phyloP scores from a whole-genome alignment of 768 basidiomycete genomes.

The Kwoniella dejecticola region DNA sequence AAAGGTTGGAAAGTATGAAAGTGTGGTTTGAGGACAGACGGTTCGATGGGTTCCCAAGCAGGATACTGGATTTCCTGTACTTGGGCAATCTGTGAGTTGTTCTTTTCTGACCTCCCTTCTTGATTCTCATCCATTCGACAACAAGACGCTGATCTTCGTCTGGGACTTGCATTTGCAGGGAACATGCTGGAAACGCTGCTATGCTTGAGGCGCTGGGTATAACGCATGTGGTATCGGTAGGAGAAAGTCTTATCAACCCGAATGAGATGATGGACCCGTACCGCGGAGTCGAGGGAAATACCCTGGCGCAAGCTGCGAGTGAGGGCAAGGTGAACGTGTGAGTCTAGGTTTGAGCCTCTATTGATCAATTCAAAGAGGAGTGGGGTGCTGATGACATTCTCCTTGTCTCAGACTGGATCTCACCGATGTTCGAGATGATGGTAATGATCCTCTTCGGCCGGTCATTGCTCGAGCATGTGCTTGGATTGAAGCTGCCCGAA shows the following conservation, averaged over 20 bases:
- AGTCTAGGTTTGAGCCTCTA: constrained; percentile 2
- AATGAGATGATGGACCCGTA: constrained; percentile 53
- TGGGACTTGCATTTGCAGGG: too few relatives aligned
- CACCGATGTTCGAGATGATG: constrained; percentile 78
- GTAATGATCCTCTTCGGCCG: constrained; percentile 89
- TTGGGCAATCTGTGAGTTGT: constrained; percentile 87
- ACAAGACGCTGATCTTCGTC: too few relatives aligned
- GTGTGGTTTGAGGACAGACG: constrained; percentile 92
- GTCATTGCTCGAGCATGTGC: constrained; percentile 84
- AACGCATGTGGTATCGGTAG: constrained; percentile 95
- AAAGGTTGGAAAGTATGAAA: constrained; percentile 56
- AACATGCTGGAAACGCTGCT: constrained; percentile 89
- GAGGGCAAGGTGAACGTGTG: constrained; percentile 39
- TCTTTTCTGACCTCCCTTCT: constrained; percentile 3
- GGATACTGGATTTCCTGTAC: constrained; percentile 89
- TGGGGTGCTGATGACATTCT: constrained; percentile 1
- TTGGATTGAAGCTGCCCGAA: constrained; percentile 86
- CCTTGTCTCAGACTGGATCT: constrained; percentile 45
- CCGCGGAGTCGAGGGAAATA: constrained; percentile 36
- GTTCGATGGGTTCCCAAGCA: constrained; percentile 94
- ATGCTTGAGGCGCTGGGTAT: constrained; percentile 96
- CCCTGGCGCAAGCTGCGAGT: constrained; percentile 22
- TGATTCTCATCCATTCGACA: too few relatives aligned
- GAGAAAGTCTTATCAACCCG: constrained; percentile 76
- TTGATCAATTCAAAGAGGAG: too few relatives aligned